Base-by-base conservation (phyloP, 2,329 filamentous ascomycete species). In the Exserohilum turcica region DNA sequence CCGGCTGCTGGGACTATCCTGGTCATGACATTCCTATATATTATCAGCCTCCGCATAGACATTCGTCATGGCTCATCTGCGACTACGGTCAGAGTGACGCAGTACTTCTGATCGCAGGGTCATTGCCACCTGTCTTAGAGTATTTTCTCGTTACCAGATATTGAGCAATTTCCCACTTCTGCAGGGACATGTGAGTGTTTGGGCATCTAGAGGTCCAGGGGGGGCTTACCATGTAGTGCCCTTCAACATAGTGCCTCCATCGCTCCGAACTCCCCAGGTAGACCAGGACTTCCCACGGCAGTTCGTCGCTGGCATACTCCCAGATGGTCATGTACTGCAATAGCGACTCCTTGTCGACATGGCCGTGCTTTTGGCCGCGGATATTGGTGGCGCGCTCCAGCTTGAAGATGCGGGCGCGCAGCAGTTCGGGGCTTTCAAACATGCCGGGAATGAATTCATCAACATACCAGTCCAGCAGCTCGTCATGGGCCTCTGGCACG, bases 271-370 rank as follows among this genome's bases (percentile, higher is more conserved):
- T 53, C 1, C 59, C 59, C 15, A 62, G 42, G 13, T 58, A 58
- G n/a, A 62, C 47, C 19, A 62, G 13, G 3, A 60, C 43, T 19
- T 62, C 59, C 59, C 59, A 62, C 6, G 59, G 59, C 21, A 62
- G 19, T 1, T 62, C 59, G 12, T 56, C 54, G 12, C 35, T 54
- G 16, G 54, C 54, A 36, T 58, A 60, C 31, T 62, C 59, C 59
- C 54, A 62, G 6, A 62, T 46, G 2, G 57, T 60, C 38, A 62
- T 46, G 47, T 60, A 62, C n/a, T 52, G 55, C n/a, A 54, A 49
- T 35, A 56, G 38, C 8, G 47, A 36, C 4, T 38, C 32, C 3
- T 38, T 40, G 6, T 55, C 45, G 3, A 55, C 27, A 35, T 45
- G 21, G 32, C 48, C 29, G 35, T 50, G 35, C 18, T 50, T 40